These are phyloP conservation scores for Sequoia sempervirens DNA, from an alignment of 75 land plant genomes.

Conservation along the genomic window DNA sequence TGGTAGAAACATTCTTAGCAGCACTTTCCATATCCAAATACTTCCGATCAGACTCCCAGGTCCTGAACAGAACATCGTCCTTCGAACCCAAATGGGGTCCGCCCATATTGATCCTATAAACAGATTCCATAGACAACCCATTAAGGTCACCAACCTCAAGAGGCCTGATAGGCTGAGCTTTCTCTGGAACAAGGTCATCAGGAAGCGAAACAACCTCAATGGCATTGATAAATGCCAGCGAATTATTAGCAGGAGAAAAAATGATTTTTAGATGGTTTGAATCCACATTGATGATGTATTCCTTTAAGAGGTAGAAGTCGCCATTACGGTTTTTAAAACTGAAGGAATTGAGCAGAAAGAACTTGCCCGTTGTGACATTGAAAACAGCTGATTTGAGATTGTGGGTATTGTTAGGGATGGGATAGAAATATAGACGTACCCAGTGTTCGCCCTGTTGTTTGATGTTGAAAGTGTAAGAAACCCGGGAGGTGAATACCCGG, in stretches of 20 bases:
- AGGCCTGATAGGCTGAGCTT: conserved; percentile 26
- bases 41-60: conserved; percentile 49
- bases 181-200: conserved; percentile 33
- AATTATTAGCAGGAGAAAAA: conserved; percentile 50
- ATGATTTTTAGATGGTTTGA: conserved; percentile 28
- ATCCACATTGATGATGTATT: conserved; percentile 67
- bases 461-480: conserved; percentile 55
- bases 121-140: conserved; percentile 44
- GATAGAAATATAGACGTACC: conserved; percentile 75
- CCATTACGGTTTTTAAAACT: conserved; percentile 12
- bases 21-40: conserved; percentile 25
- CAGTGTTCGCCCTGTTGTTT: conserved; percentile 55
- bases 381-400: conserved; percentile 55
- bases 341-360: conserved; percentile 56
- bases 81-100: conserved; percentile 50
- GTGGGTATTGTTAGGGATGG: conserved; percentile 28
- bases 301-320: conserved; percentile 29
- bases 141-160: not conserved
- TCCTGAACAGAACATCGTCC: conserved; percentile 63
- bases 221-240: conserved; percentile 71
- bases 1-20: conserved; percentile 24
- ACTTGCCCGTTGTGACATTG: conserved; percentile 44
- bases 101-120: conserved; percentile 73
- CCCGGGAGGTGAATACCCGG: conserved; percentile 45
- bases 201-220: conserved; percentile 79